Percentiles rank a stretch among this genome's conserved stretches.
These are phyloP conservation scores for Tetracladium marchalianum DNA, from an alignment of 495 filamentous ascomycete species.

Conservation along the genomic window DNA sequence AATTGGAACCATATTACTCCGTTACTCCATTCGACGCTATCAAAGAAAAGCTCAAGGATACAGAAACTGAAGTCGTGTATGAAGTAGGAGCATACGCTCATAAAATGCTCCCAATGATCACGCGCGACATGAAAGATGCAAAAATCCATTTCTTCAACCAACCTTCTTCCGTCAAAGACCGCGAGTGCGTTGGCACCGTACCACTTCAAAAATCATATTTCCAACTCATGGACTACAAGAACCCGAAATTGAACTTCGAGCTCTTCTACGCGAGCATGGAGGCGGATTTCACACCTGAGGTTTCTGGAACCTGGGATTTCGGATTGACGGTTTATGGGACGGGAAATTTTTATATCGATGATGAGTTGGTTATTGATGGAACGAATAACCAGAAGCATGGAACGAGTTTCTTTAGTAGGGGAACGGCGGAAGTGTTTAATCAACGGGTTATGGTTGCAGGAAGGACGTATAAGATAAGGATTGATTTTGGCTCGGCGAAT, in stretches of 20 bases:
- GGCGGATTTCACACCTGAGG: slow-evolving; percentile 46
- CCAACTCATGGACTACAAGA: slow-evolving; percentile 53
- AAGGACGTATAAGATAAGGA: slow-evolving; percentile 45
- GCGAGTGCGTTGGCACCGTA: slow-evolving; percentile 43
- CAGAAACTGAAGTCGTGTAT: slow-evolving; percentile 28
- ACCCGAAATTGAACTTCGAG: slow-evolving; percentile 42
- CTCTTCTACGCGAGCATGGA: slow-evolving; percentile 56
- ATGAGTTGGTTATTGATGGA: slow-evolving; percentile 57
- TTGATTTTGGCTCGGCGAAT: slow-evolving; percentile 54
- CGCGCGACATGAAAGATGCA: slow-evolving; percentile 14
- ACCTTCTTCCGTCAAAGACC: slow-evolving; percentile 48
- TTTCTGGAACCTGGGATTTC: slow-evolving; percentile 37
- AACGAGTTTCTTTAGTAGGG: slow-evolving; percentile 49
- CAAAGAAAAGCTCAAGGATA: slow-evolving; percentile 28
- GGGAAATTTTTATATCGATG: slow-evolving; percentile 56
- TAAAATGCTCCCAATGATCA: slow-evolving; percentile 46
- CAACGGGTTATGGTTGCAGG: slow-evolving; percentile 44
- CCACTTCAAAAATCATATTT: slow-evolving; percentile 40
- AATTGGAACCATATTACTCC: slow-evolving; percentile 54
- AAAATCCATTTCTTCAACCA: slow-evolving; percentile 24
- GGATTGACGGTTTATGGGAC: slow-evolving; percentile 58
- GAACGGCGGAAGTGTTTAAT: slow-evolving; percentile 50
- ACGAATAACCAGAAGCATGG: slow-evolving; percentile 47
- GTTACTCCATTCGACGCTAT: slow-evolving; percentile 60
- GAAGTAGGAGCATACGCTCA: slow-evolving; percentile 48